These are phyloP conservation scores for Fusarium sublunatum DNA, from an alignment of 2,329 filamentous ascomycete species.

Conservation along the genomic window DNA sequence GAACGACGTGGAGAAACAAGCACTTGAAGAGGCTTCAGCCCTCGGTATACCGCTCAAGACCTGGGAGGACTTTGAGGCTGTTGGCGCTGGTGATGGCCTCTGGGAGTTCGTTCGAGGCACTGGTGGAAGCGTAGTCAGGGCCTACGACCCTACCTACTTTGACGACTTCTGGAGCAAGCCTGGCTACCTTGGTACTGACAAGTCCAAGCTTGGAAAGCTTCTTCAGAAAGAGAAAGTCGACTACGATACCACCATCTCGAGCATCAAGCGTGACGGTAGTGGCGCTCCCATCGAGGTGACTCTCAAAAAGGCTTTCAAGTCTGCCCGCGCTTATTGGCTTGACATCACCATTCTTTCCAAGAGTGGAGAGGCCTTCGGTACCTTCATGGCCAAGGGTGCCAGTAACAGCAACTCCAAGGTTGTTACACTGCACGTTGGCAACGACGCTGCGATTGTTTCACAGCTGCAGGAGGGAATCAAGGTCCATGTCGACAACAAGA, in stretches of 20 bases:
- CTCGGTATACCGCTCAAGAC: conserved; percentile 2
- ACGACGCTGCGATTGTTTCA: background rate
- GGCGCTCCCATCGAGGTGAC: background rate
- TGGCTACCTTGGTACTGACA: background rate
- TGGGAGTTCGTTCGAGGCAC: background rate
- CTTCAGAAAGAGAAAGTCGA: background rate
- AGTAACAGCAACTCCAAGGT: conserved; percentile 2
- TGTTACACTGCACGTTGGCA: background rate
- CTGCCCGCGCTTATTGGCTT: no score
- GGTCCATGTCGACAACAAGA: conserved; percentile 14
- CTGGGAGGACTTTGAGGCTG: background rate
- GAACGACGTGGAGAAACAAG: background rate
- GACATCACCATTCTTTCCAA: no score
- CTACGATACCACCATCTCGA: background rate
- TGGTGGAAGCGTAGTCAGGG: no score
- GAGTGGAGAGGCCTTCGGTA: no score
- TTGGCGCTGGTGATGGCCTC: no score
- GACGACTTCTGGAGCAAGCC: conserved; percentile 1
- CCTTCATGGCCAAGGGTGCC: no score
- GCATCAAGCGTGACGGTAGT: background rate
- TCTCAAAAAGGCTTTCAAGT: no score
- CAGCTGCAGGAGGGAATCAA: background rate
- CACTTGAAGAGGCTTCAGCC: background rate
- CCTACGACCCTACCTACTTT: background rate
- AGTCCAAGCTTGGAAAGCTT: background rate